Evolutionary conservation across 192 early-diverging fungal genomes (phyloP).

Genomic region (Rhizoclosmatium globosum): DNA sequence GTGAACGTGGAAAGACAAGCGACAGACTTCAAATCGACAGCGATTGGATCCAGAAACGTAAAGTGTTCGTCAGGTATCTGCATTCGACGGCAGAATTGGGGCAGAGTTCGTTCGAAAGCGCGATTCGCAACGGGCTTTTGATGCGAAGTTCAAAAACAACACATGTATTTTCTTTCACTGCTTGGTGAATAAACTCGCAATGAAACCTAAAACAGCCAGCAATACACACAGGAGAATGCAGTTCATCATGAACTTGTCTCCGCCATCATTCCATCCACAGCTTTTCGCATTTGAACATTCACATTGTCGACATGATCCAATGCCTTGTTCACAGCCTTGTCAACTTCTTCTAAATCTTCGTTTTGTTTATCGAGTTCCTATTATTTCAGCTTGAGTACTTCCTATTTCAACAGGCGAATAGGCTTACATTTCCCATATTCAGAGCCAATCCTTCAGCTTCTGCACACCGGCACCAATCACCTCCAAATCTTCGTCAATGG

Average conservation of each 20-base stretch:
- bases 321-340: constrained; percentile 63
- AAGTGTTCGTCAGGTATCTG: no score
- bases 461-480: constrained; percentile 59
- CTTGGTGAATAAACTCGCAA: constrained; percentile 51
- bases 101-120: no score
- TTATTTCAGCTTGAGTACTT: background rate
- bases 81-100: no score
- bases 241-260: constrained; percentile 69
- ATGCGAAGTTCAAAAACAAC: no score
- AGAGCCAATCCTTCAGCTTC: constrained; percentile 63
- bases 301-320: constrained; percentile 66
- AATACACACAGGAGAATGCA: constrained; percentile 67
- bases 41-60: no score
- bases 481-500: constrained; percentile 66
- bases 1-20: no score
- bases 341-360: constrained; percentile 60
- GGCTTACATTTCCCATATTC: constrained; percentile 60
- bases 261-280: constrained; percentile 70
- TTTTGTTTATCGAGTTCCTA: constrained; percentile 70
- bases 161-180: background rate
- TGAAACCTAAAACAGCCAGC: constrained; percentile 64
- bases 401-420: background rate
- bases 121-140: no score
- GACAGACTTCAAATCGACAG: no score
- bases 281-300: constrained; percentile 63